phyloP scores from a whole-genome alignment of 2,329 filamentous ascomycete genomes.

The Truncatella angustata region DNA sequence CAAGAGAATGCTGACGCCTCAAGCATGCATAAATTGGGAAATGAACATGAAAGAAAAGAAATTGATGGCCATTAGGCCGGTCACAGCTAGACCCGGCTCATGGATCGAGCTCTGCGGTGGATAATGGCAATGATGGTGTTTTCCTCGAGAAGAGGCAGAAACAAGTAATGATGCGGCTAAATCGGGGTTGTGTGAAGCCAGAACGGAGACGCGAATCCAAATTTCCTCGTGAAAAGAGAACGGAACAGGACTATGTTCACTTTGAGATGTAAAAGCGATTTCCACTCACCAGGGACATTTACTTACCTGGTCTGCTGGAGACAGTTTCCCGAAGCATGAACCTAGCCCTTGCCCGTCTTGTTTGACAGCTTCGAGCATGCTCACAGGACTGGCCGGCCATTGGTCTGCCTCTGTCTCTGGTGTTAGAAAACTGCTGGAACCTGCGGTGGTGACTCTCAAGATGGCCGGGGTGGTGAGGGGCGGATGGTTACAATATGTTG shows the following conservation, averaged over 20 bases:
- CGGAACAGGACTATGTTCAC: neutral
- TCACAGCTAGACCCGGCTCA: conserved; percentile 36
- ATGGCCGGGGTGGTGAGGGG: conserved; percentile 5
- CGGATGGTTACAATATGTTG: conserved; percentile 3
- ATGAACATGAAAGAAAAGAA: conserved; percentile 20
- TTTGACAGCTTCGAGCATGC: conserved; percentile 17
- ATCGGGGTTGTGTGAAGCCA: neutral
- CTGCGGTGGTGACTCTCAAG: conserved; percentile 1
- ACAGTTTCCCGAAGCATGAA: conserved; percentile 5
- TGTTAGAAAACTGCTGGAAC: conserved; percentile 9
- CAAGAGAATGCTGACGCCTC: conserved; percentile 18
- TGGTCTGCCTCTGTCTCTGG: neutral
- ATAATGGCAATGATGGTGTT: conserved; percentile 15
- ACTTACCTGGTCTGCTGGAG: neutral
- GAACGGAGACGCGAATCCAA: conserved; percentile 6
- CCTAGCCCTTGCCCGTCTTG: conserved; percentile 13
- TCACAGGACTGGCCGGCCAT: conserved; percentile 17
- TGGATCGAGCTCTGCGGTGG: conserved; percentile 29
- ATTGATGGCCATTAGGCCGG: conserved; percentile 38
- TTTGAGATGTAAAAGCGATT: conserved; percentile 1
- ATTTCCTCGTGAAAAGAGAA: neutral
- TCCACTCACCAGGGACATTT: neutral
- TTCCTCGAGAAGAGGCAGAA: conserved; percentile 8
- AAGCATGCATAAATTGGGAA: conserved; percentile 22
- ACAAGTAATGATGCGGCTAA: conserved; percentile 9